Evolutionary conservation across 2,329 filamentous ascomycete species (phyloP), one percentile per base, ranked within the genome.

Genomic region (Pseudocercospora cruenta): DNA sequence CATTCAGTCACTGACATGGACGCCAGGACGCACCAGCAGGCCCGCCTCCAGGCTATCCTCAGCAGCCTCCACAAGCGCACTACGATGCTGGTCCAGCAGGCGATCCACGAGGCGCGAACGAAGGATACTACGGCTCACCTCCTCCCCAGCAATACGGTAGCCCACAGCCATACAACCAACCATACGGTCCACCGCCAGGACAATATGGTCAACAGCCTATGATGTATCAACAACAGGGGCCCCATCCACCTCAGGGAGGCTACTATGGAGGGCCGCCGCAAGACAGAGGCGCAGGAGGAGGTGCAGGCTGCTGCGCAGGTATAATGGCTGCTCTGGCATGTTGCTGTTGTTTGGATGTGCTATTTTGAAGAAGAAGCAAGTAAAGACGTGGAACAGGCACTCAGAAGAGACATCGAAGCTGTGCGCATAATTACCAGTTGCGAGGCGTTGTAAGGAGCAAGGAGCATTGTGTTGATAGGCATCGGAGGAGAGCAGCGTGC

Each of bases 281-380:
- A 59, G 75, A 79, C 43, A 75, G 75, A 58, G 73, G 74, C 5
- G 70, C 74, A 12, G 73, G 73, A 6, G 70, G 70, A 26, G 70
- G 71, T 10, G 70, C 70, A 8, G 82, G 82, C 2, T 77, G 82
- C 33, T 84, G 82, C 62, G 68, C 68, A 28, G 68, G 68, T 68
- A 68, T 70, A 22, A 65, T 68, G 64, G 68, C 60, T 31, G 68
- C 68, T 22, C 33, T 68, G 57, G 82, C 82, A 8, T 83, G 82
- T 69, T 84, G 82, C 70, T 84, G 82, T 72, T 84, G 82, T 73
- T 77, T 84, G 75, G 82, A 58, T 43, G 55, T 58, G 31, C 24
- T 58, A 26, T 58, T 58, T 43, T 58, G 24, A 21, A 19, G 31
- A 16, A 22, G 3, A n/a, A 24, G 9, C 5, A 43, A n/a, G 5